Evolutionary conservation across 169 alveolate genomes (phyloP), one percentile per base, ranked within the genome.

Genomic region (Plasmodium gonderi): DNA sequence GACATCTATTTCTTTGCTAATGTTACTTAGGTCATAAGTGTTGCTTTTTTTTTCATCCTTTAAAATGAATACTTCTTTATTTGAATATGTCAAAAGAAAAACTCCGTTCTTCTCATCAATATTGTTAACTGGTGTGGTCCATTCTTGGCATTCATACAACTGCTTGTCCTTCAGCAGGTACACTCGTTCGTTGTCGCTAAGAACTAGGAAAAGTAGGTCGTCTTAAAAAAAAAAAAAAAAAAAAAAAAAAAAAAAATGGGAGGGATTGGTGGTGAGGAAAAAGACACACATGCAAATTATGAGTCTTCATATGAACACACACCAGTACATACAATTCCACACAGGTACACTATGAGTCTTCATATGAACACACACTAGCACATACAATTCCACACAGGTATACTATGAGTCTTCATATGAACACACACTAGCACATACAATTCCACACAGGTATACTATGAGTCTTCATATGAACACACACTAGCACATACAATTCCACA

Each of bases 21-120:
- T 44, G 0, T 14, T 60, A 9, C 69, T 67, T 51, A 90, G 40
- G 40, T 90, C 77, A 69, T 65, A 90, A 31, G 78, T 26, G 3
- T 26, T 12, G 12, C 65, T 60, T 44, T 77, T 78, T 40, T 77
- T 31, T 20, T 23, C 64, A 29, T 90, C 78, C 49, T 90, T 90
- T 69, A 90, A 17, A 77, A 79, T 67, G 72, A 90, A 77, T n/a
- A 31, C 72, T 90, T 90, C 91, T 60, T 51, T 78, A 47, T 78
- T 54, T 17, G 80, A 64, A 69, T 36, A 23, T 11, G 94, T 29
- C 17, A 90, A 90, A 31, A 90, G 72, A 51, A 90, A 90, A 20
- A 77, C 38, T 14, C 80, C 82, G 54, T 90, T 79, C 42, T 90
- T 90, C 54, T 90, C 94, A 77, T 90, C 94, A 3, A 90, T 33